These are phyloP conservation scores for Termitomyces eurrhizus DNA, from an alignment of 768 basidiomycete genomes.

Conservation along the genomic window DNA sequence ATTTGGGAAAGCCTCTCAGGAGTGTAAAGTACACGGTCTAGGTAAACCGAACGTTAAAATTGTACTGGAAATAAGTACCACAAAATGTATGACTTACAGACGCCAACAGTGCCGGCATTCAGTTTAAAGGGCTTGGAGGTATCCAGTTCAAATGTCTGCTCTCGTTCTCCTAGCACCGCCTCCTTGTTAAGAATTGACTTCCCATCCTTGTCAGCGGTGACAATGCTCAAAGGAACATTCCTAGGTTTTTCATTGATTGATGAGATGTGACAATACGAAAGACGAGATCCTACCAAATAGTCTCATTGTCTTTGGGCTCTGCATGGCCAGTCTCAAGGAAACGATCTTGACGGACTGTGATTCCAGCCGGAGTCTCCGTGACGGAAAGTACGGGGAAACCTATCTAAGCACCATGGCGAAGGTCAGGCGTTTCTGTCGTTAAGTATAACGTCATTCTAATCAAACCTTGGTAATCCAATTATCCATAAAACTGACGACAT, in stretches of 20 bases:
- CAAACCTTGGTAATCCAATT: slow-evolving; percentile 83
- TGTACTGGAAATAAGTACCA: not conserved
- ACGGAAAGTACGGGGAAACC: slow-evolving; percentile 93
- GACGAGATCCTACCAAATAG: slow-evolving; percentile 59
- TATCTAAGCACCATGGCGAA: slow-evolving; percentile 23
- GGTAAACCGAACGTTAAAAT: slow-evolving; percentile 1
- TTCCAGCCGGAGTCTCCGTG: slow-evolving; percentile 65
- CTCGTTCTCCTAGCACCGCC: slow-evolving; percentile 63
- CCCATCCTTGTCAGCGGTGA: slow-evolving; percentile 58
- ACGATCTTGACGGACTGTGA: slow-evolving; percentile 84
- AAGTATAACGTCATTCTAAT: not conserved
- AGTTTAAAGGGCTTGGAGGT: slow-evolving; percentile 81
- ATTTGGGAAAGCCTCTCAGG: slow-evolving; percentile 76
- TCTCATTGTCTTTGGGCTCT: slow-evolving; percentile 80
- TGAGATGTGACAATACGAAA: not conserved
- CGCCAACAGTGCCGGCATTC: slow-evolving; percentile 84
- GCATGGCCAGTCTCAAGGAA: slow-evolving; percentile 85
- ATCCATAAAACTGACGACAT: slow-evolving; percentile 80
- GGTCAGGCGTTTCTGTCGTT: slow-evolving; percentile 28
- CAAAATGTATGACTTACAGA: slow-evolving; percentile 55
- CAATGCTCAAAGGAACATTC: slow-evolving; percentile 76
- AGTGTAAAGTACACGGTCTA: slow-evolving; percentile 85
- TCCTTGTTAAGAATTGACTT: slow-evolving; percentile 55
- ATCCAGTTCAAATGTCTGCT: slow-evolving; percentile 67
- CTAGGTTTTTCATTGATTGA: slow-evolving; percentile 29